These are phyloP conservation scores for Podospora fimiseda DNA, from an alignment of 495 filamentous ascomycete species.

Conservation along the genomic window DNA sequence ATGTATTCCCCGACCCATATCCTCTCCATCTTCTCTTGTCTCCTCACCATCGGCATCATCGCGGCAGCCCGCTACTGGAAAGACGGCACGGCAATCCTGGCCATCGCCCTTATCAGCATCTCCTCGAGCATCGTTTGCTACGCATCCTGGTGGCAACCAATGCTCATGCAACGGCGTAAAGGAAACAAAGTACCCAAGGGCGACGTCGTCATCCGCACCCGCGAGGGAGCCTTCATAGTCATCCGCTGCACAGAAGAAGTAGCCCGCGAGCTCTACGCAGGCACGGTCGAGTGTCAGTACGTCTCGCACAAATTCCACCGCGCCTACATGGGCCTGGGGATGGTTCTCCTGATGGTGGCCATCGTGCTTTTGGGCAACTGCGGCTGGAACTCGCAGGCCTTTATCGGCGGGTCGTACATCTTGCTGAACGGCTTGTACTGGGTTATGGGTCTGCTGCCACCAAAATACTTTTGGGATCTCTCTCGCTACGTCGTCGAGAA, in stretches of 20 bases:
- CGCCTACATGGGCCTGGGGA: slow-evolving; percentile 51
- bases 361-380: slow-evolving; percentile 59
- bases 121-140: slow-evolving; percentile 47
- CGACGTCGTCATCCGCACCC: slow-evolving; percentile 56
- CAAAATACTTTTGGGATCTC: slow-evolving; percentile 46
- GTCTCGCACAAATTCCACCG: slow-evolving; percentile 38
- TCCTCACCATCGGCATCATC: slow-evolving; percentile 45
- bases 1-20: slow-evolving; percentile 46
- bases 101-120: slow-evolving; percentile 39
- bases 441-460: slow-evolving; percentile 44
- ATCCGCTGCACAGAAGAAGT: slow-evolving; percentile 58
- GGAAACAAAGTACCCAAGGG: slow-evolving; percentile 47
- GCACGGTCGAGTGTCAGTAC: slow-evolving; percentile 52
- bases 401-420: slow-evolving; percentile 52
- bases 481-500: slow-evolving; percentile 35
- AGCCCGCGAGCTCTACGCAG: slow-evolving; percentile 57
- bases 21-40: slow-evolving; percentile 42
- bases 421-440: slow-evolving; percentile 56
- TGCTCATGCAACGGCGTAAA: slow-evolving; percentile 42
- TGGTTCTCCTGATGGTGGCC: slow-evolving; percentile 54
- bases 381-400: slow-evolving; percentile 52
- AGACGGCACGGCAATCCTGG: slow-evolving; percentile 50
- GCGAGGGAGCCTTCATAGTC: slow-evolving; percentile 55
- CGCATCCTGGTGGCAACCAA: slow-evolving; percentile 49
- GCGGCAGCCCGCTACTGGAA: slow-evolving; percentile 23